phyloP scores from a whole-genome alignment of 2,329 filamentous ascomycete genomes.

The Akanthomyces lecanii region DNA sequence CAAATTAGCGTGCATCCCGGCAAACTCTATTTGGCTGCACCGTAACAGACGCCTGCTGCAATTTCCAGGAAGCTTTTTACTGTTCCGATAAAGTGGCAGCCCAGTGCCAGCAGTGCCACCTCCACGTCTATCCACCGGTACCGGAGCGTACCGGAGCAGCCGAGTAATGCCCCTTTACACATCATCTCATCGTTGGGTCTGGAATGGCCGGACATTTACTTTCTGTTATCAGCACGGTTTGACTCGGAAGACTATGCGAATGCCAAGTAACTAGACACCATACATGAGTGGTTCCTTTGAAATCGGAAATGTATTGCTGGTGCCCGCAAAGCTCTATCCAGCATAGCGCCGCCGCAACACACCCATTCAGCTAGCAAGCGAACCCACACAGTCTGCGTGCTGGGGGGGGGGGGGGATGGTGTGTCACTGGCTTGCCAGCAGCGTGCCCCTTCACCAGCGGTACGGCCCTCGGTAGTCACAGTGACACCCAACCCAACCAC shows the following conservation, averaged over 20 bases:
- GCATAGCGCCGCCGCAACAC: background rate
- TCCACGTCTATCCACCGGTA: background rate
- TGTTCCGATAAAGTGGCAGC: background rate
- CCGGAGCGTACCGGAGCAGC: background rate
- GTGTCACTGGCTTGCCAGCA: background rate
- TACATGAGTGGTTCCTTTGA: background rate
- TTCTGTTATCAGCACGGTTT: background rate
- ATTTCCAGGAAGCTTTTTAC: slow-evolving; percentile 1
- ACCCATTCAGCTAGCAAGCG: background rate
- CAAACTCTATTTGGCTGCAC: slow-evolving; percentile 10
- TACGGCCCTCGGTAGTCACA: background rate
- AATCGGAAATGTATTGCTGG: background rate
- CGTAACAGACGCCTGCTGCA: background rate
- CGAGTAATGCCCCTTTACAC: background rate
- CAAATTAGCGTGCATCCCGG: background rate
- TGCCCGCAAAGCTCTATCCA: background rate
- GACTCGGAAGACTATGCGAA: background rate
- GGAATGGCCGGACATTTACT: background rate
- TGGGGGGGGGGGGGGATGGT: background rate
- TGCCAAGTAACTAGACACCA: background rate
- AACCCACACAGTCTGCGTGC: background rate
- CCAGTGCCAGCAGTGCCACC: background rate
- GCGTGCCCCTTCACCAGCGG: background rate
- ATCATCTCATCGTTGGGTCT: too few species aligned
- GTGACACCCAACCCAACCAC: background rate